Evolutionary conservation across 1,139 yeast genomes (phyloP).

Genomic region (Saccharomyces hybrid): DNA sequence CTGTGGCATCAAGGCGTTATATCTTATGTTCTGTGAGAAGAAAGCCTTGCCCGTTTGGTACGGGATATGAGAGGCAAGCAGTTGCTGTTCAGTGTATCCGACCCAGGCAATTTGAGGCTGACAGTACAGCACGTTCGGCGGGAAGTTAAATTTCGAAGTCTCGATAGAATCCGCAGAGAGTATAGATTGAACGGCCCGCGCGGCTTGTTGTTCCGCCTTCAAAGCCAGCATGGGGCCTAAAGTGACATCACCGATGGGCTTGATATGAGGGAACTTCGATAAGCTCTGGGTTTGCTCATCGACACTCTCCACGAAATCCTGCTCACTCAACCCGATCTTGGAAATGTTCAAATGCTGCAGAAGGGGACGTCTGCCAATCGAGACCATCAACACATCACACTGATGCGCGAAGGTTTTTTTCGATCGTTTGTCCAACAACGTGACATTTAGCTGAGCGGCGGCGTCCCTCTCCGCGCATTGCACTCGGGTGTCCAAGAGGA

Average conservation of each 20-base stretch:
- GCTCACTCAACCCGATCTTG: not conserved
- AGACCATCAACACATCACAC: not conserved
- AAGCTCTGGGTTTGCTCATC: not conserved
- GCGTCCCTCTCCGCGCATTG: not conserved
- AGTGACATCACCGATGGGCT: not conserved
- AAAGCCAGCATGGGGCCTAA: not conserved
- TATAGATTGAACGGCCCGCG: not conserved
- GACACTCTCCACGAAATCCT: not conserved
- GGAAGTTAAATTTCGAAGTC: not conserved
- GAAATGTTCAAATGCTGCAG: not conserved
- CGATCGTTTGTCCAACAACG: not conserved
- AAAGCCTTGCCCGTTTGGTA: not conserved
- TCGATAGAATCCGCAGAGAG: not conserved
- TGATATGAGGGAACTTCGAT: not conserved
- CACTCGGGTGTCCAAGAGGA: not conserved
- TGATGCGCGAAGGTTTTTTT: not conserved
- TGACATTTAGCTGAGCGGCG: not conserved
- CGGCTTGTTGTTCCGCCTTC: not conserved
- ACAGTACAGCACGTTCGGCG: not conserved
- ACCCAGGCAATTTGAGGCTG: not conserved
- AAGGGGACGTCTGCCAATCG: not conserved
- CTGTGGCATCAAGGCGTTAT: not conserved
- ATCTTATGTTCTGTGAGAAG: not conserved
- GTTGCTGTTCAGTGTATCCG: not conserved
- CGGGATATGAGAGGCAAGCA: not conserved